phyloP scores from a whole-genome alignment of 169 alveolate genomes.

The Plasmodium gonderi region DNA sequence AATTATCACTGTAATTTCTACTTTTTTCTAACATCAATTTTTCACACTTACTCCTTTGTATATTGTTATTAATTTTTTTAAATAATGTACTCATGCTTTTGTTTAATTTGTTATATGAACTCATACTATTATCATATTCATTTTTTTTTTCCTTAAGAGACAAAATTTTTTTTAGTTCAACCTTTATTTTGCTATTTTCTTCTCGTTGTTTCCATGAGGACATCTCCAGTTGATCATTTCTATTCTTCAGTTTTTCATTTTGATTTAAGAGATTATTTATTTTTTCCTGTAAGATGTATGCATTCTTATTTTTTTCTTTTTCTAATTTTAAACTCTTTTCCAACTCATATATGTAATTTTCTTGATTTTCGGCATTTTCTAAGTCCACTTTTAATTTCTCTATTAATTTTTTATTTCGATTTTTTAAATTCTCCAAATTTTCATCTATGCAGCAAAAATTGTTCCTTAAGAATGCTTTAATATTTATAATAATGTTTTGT shows the following conservation, averaged over 20 bases:
- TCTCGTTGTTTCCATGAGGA: constrained; percentile 35
- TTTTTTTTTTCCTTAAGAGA: constrained; percentile 42
- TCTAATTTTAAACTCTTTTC: constrained; percentile 45
- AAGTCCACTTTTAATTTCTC: constrained; percentile 60
- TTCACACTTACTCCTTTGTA: not conserved
- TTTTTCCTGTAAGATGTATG: constrained; percentile 39
- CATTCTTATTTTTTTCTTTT: constrained; percentile 67
- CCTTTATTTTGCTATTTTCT: constrained; percentile 58
- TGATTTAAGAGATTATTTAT: constrained; percentile 29
- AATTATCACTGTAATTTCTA: constrained; percentile 36
- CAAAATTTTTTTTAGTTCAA: constrained; percentile 47
- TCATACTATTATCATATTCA: not conserved
- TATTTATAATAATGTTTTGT: constrained; percentile 57
- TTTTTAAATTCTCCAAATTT: constrained; percentile 34
- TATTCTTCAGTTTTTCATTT: constrained; percentile 61
- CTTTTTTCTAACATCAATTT: not conserved
- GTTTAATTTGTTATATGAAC: constrained; percentile 22
- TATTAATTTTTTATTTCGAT: constrained; percentile 63
- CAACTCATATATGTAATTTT: constrained; percentile 67
- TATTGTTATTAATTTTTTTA: constrained; percentile 15
- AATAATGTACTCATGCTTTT: constrained; percentile 53
- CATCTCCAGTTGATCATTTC: constrained; percentile 58
- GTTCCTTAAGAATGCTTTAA: constrained; percentile 62
- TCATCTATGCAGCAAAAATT: constrained; percentile 58
- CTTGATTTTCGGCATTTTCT: constrained; percentile 75